Percentiles rank a stretch among this genome's conserved stretches.
phyloP scores from a whole-genome alignment of 2,329 filamentous ascomycete species.

The Penicillium sp. region DNA sequence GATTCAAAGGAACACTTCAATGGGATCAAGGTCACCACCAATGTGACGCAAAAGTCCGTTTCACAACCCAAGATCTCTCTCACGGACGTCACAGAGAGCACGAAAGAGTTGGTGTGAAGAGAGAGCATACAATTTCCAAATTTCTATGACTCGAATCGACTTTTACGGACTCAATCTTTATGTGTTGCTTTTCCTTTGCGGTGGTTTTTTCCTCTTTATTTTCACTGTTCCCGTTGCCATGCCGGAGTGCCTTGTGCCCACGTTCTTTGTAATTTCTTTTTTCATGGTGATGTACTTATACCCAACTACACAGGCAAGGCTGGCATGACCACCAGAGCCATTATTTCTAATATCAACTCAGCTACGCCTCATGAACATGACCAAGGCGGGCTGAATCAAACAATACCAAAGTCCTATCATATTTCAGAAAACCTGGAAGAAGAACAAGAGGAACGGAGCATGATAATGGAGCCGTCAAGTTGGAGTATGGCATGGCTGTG shows the following conservation, averaged over 20 bases:
- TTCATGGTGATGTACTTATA: conserved; percentile 3
- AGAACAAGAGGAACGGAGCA: no score
- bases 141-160: not conserved
- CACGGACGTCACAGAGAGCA: conserved; percentile 25
- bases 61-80: conserved; percentile 1
- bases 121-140: conserved; percentile 3
- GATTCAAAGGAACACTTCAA: conserved; percentile 5
- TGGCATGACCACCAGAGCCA: no score
- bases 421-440: no score
- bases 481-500: no score
- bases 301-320: not conserved
- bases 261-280: not conserved
- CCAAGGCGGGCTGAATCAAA: not conserved
- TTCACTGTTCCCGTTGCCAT: not conserved
- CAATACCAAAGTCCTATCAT: not conserved
- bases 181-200: not conserved
- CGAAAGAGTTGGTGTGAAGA: conserved; percentile 27
- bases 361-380: not conserved
- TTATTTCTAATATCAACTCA: not conserved
- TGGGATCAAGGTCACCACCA: conserved; percentile 34
- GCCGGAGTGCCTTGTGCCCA: not conserved
- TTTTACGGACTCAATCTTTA: conserved; percentile 1
- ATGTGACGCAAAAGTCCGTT: conserved; percentile 25
- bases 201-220: not conserved
- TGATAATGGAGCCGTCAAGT: no score